A percentile compares a stretch with the other conserved stretches of the same genome.
These are phyloP conservation scores for Astrothelium subdiscretum DNA, from an alignment of 495 filamentous ascomycete species.

Conservation along the genomic window DNA sequence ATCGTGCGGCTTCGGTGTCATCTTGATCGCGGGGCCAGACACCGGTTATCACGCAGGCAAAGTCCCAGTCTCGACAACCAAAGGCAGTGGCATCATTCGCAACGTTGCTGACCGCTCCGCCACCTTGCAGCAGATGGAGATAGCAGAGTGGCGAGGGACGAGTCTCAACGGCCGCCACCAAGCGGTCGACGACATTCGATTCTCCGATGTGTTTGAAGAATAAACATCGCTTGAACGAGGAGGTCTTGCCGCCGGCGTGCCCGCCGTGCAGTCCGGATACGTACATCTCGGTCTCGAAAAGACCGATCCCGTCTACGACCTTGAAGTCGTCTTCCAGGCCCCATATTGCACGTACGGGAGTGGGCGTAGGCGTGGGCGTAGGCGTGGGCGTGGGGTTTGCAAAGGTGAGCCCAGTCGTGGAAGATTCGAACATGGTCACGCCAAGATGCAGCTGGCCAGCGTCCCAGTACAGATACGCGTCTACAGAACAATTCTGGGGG, in stretches of 20 bases:
- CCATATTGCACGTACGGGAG: conserved; percentile 20
- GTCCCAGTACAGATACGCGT: conserved; percentile 48
- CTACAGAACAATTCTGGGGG: conserved; percentile 37
- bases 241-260: conserved; percentile 46
- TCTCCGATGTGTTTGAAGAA: conserved; percentile 44
- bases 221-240: conserved; percentile 54
- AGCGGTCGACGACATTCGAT: conserved; percentile 26
- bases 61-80: conserved; percentile 53
- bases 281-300: conserved; percentile 53
- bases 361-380: conserved; percentile 12
- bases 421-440: conserved; percentile 41
- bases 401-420: conserved; percentile 18
- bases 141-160: conserved; percentile 48
- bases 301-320: conserved; percentile 35
- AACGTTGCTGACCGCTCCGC: conserved; percentile 40
- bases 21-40: conserved; percentile 49
- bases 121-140: conserved; percentile 52
- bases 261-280: conserved; percentile 49
- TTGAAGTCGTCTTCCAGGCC: conserved; percentile 30
- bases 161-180: conserved; percentile 36
- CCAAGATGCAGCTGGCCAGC: conserved; percentile 38
- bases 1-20: conserved; percentile 33
- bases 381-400: too few relatives aligned
- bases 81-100: conserved; percentile 43
- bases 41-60: conserved; percentile 53